Conservation (phyloP, 2,329 filamentous ascomycete genomes). For the Plectosphaerella cucumerina region DNA sequence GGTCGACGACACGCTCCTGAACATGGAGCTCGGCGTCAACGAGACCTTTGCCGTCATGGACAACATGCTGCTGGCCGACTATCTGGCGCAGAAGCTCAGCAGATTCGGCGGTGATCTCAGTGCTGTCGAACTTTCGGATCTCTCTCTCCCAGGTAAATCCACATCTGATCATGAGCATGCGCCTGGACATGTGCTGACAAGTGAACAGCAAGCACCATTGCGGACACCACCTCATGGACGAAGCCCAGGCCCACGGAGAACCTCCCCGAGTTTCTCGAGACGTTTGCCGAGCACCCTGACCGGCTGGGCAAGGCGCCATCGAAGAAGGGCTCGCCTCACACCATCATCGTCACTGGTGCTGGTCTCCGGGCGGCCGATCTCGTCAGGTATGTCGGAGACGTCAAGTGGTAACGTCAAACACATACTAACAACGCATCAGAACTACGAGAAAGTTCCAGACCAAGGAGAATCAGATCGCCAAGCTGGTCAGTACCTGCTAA, state of each 20-base stretch:
- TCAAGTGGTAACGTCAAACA: background rate
- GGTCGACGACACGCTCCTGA: constrained; percentile 51
- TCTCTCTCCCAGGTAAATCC: constrained; percentile 67
- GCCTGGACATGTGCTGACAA: background rate
- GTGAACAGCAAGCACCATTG: constrained; percentile 62
- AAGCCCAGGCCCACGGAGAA: constrained; percentile 65
- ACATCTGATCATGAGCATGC: background rate
- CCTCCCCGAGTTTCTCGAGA: constrained; percentile 74
- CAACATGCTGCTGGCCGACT: constrained; percentile 75
- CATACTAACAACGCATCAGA: constrained; percentile 30
- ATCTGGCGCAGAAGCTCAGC: constrained; percentile 74
- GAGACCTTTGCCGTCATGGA: constrained; percentile 79
- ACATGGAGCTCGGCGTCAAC: constrained; percentile 73
- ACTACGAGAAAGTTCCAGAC: constrained; percentile 73
- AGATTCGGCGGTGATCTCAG: constrained; percentile 79
- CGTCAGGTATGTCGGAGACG: constrained; percentile 53
- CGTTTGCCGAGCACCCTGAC: constrained; percentile 52
- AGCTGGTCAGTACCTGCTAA: constrained; percentile 51
- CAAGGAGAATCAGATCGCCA: constrained; percentile 75
- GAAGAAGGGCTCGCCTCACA: constrained; percentile 73
- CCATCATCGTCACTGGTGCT: constrained; percentile 79
- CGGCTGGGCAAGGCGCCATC: constrained; percentile 62
- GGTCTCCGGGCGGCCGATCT: constrained; percentile 84
- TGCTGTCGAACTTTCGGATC: constrained; percentile 76
- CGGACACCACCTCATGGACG: constrained; percentile 74